These are phyloP conservation scores for Solanum lignicaule DNA, from an alignment of 257 asterid genomes.

Conservation along the genomic window DNA sequence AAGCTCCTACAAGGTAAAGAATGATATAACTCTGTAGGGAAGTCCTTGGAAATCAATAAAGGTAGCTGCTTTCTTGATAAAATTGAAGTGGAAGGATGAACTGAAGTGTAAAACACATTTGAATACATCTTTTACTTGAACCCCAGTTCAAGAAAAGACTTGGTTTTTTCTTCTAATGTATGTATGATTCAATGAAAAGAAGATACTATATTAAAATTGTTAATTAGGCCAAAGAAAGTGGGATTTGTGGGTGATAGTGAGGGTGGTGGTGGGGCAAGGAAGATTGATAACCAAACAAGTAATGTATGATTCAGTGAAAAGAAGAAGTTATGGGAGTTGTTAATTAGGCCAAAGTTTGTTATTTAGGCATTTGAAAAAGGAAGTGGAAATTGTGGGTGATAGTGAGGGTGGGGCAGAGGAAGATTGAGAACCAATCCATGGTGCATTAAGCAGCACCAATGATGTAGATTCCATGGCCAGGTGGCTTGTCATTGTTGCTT, in stretches of 20 bases:
- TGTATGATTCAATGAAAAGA: background rate
- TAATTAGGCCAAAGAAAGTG: background rate
- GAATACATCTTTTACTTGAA: constrained; percentile 28
- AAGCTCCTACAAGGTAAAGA: constrained; percentile 11
- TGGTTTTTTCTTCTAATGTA: background rate
- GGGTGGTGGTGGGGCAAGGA: constrained; percentile 29
- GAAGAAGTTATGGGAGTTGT: background rate
- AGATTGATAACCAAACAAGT: constrained; percentile 24
- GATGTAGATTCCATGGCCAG: constrained; percentile 31
- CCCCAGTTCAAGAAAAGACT: background rate
- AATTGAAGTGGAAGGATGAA: constrained; percentile 31
- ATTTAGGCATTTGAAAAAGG: background rate
- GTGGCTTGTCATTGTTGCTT: constrained; percentile 23
- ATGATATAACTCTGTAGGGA: constrained; percentile 22
- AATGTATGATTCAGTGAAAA: background rate
- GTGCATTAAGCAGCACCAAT: constrained; percentile 21
- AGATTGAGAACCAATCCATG: constrained; percentile 39
- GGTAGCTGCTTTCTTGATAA: constrained; percentile 37
- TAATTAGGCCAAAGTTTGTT: background rate
- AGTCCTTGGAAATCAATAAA: constrained; percentile 14
- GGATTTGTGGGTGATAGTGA: background rate
- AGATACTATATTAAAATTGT: background rate
- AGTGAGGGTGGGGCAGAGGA: constrained; percentile 26
- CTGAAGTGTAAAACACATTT: constrained; percentile 31
- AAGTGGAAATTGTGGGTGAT: background rate